A percentile compares a stretch with the other conserved stretches of the same genome.
phyloP scores from a whole-genome alignment of 192 early-diverging fungal species.

The Backusella sp. region DNA sequence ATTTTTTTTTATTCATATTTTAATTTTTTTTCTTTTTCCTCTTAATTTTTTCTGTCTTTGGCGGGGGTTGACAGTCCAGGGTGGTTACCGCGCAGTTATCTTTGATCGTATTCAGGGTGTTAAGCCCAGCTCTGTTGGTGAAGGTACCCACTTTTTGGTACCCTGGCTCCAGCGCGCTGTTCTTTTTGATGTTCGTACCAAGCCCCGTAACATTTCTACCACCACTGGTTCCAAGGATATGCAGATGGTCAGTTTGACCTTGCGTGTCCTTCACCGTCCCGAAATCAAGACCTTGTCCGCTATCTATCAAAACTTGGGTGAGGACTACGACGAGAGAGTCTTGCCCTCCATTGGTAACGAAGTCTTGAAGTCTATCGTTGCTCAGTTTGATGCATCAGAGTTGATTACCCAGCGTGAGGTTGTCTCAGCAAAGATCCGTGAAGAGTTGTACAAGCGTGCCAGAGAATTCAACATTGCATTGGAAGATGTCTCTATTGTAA shows the following conservation, averaged over 20 bases:
- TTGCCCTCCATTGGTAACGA: constrained; percentile 99
- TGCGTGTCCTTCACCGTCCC: constrained; percentile 91
- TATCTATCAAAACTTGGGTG: constrained; percentile 89
- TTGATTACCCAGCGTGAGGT: constrained; percentile 98
- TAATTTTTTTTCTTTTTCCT: constrained; percentile 3
- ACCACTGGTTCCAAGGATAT: constrained; percentile 99
- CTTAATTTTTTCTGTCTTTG: background rate
- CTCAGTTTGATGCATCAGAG: constrained; percentile 98
- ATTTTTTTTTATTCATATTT: background rate
- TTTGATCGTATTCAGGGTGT: constrained; percentile 96
- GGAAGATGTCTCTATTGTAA: constrained; percentile 98
- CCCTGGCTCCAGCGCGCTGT: constrained; percentile 94
- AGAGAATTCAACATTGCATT: constrained; percentile 94
- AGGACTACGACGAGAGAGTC: constrained; percentile 97
- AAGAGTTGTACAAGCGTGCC: constrained; percentile 90
- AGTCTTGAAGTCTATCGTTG: constrained; percentile 97
- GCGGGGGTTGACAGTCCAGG: constrained; percentile 70
- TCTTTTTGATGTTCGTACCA: constrained; percentile 89
- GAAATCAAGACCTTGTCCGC: constrained; percentile 67
- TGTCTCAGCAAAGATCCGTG: constrained; percentile 88
- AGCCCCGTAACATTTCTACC: constrained; percentile 96
- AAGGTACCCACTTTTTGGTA: constrained; percentile 98
- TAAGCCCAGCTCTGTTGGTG: constrained; percentile 68
- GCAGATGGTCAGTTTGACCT: constrained; percentile 96
- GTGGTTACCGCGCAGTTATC: constrained; percentile 94